Conservation (phyloP, 1,284 basidiomycete genomes). For the Sanghuangporus weigelae region DNA sequence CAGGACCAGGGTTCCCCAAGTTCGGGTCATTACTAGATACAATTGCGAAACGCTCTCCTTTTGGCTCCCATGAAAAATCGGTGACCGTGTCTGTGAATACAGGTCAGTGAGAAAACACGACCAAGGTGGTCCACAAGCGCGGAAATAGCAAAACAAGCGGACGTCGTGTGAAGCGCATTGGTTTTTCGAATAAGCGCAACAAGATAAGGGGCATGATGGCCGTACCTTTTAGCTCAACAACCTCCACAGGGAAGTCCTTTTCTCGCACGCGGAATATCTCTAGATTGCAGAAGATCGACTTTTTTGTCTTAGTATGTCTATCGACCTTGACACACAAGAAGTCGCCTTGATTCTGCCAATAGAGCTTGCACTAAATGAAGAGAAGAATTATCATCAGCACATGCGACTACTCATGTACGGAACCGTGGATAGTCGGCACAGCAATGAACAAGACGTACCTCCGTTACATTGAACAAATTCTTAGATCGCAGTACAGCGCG, state of each 20-base stretch:
- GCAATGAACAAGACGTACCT: conserved; percentile 50
- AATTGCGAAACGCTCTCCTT: conserved; percentile 93
- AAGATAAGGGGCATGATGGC: conserved; percentile 9
- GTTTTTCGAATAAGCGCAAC: conserved; percentile 4
- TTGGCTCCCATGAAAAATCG: conserved; percentile 98
- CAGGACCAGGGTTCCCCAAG: conserved; percentile 82
- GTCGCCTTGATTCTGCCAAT: conserved; percentile 99
- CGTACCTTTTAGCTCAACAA: conserved; percentile 91
- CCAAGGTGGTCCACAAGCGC: background rate
- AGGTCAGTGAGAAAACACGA: conserved; percentile 14
- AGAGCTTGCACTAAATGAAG: conserved; percentile 80
- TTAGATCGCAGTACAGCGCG: conserved; percentile 87
- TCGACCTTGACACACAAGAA: conserved; percentile 99
- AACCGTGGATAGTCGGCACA: conserved; percentile 1
- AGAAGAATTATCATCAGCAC: background rate
- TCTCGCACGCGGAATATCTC: conserved; percentile 98
- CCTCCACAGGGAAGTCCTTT: conserved; percentile 98
- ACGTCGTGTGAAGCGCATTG: conserved; percentile 5
- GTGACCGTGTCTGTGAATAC: conserved; percentile 79
- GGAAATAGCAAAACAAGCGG: background rate
- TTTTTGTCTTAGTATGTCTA: conserved; percentile 98
- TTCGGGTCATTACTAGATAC: conserved; percentile 95
- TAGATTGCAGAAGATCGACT: conserved; percentile 97
- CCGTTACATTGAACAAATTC: conserved; percentile 97
- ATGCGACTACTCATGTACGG: background rate